These are phyloP conservation scores for Chloranthus sessilifolius DNA, from an alignment of 164 flowering plant genomes.

Conservation along the genomic window DNA sequence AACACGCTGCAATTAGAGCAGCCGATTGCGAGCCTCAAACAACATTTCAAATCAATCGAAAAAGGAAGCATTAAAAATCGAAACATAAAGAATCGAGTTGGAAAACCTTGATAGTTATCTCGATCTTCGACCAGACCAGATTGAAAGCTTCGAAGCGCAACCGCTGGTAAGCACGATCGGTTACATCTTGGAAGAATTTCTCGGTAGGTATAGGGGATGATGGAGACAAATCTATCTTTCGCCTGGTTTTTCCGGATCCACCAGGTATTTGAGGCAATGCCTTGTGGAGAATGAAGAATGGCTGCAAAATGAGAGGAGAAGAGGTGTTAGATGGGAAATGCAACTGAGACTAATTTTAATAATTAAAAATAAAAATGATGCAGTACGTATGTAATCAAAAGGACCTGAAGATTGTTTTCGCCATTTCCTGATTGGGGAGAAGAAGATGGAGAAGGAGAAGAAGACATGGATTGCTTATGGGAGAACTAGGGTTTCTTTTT, in stretches of 20 bases:
- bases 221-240: constrained; percentile 44
- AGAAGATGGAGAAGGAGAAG: constrained; percentile 16
- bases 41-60: neutral
- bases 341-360: neutral
- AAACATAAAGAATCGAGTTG: neutral
- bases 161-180: constrained; percentile 14
- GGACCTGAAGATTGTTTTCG: constrained; percentile 31
- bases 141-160: constrained; percentile 50
- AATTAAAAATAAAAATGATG: neutral
- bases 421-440: constrained; percentile 3
- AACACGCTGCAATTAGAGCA: constrained; percentile 42
- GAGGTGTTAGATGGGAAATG: neutral
- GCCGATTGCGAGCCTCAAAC: too few species aligned
- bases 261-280: constrained; percentile 33
- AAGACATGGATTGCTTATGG: too few species aligned
- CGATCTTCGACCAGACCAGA: constrained; percentile 61
- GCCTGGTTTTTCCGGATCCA: constrained; percentile 31
- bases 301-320: constrained; percentile 26
- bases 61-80: neutral
- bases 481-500: too few species aligned
- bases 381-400: neutral
- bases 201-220: constrained; percentile 11
- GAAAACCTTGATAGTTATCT: constrained; percentile 47
- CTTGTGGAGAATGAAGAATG: constrained; percentile 78
- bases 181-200: constrained; percentile 11